Evolutionary conservation across 345 rosid species (phyloP).

Genomic region (Aquilaria sinensis): DNA sequence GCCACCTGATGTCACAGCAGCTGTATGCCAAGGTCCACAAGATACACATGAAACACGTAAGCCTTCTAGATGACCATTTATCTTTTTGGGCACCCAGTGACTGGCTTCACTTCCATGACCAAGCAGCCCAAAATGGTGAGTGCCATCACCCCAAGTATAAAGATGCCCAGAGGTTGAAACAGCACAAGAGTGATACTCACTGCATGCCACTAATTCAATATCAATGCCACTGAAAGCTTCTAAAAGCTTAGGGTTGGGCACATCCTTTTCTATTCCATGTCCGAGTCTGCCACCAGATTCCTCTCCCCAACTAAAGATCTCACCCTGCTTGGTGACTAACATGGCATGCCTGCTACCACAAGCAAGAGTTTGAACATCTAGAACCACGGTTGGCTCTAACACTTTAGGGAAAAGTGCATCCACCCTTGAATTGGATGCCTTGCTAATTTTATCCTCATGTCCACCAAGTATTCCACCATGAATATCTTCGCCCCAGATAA

Average conservation of each 20-base stretch:
- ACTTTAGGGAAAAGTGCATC: constrained; percentile 69
- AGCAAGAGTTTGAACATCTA: constrained; percentile 66
- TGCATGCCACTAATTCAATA: constrained; percentile 72
- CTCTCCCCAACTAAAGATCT: constrained; percentile 91
- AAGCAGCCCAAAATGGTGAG: constrained; percentile 53
- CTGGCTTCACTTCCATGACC: constrained; percentile 79
- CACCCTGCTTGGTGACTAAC: constrained; percentile 73
- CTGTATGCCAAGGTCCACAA: constrained; percentile 94
- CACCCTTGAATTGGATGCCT: constrained; percentile 25
- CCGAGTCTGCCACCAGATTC: constrained; percentile 89
- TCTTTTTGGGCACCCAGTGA: constrained; percentile 76
- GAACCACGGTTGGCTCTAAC: constrained; percentile 62
- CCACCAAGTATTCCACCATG: constrained; percentile 56
- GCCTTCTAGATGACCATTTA: constrained; percentile 51
- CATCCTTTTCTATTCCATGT: constrained; percentile 57
- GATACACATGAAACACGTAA: constrained; percentile 47
- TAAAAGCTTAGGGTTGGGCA: constrained; percentile 57
- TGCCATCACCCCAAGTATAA: constrained; percentile 92
- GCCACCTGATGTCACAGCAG: constrained; percentile 62
- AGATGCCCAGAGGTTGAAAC: constrained; percentile 73
- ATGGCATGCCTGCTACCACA: constrained; percentile 90
- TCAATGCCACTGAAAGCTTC: constrained; percentile 52
- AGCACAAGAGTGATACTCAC: constrained; percentile 86
- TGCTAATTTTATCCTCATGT: constrained; percentile 28
- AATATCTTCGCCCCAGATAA: constrained; percentile 87